phyloP scores from a whole-genome alignment of 2,329 filamentous ascomycete genomes.

The Aspergillus sp. region DNA sequence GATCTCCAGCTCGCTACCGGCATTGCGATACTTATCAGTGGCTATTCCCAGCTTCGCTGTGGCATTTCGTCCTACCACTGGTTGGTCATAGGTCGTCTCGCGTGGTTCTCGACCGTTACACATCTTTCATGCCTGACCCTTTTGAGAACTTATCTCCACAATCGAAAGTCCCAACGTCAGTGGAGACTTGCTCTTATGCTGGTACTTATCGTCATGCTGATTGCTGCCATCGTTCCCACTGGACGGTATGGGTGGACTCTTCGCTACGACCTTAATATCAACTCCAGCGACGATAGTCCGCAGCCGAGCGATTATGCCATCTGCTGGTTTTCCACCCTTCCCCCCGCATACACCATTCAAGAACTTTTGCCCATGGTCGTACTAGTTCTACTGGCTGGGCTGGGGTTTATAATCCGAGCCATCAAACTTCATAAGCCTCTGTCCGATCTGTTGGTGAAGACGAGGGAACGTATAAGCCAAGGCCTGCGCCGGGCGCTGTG shows the following conservation, averaged over 20 bases:
- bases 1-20: not conserved
- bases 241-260: not conserved
- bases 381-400: not conserved
- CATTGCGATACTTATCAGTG: not conserved
- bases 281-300: not conserved
- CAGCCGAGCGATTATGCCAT: not conserved
- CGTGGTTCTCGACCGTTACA: not conserved
- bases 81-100: not conserved
- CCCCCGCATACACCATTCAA: too few relatives aligned
- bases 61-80: not conserved
- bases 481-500: not conserved
- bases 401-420: not conserved
- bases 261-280: accelerated
- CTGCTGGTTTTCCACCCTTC: not conserved
- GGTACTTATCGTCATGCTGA: not conserved
- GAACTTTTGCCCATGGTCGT: not conserved
- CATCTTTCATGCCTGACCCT: not conserved
- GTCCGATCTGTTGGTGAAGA: not conserved
- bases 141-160: not conserved
- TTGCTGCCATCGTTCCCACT: not conserved
- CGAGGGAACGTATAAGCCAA: not conserved
- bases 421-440: not conserved
- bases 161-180: not conserved
- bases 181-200: not conserved
- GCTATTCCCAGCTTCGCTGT: not conserved